Evolutionary conservation across 2,329 filamentous ascomycete species (phyloP).

Genomic region (Colletotrichum siamense): DNA sequence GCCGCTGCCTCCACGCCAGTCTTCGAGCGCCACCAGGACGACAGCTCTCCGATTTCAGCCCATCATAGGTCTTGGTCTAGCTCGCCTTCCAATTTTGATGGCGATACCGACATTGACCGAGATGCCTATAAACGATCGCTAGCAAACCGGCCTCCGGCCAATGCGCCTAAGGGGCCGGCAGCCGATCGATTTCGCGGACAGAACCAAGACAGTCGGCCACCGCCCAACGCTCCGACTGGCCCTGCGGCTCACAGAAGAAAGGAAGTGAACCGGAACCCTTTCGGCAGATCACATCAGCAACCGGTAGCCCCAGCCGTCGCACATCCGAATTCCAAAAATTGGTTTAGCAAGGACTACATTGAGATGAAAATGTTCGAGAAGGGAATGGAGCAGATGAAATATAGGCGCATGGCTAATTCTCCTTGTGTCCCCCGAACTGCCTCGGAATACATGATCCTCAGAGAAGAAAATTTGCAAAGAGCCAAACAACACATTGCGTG

Average conservation of each 20-base stretch:
- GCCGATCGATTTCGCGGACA: background rate
- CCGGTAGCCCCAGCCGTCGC: slow-evolving; percentile 34
- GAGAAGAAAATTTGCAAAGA: background rate
- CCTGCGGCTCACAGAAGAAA: background rate
- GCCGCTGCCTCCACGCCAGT: background rate
- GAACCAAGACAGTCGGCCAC: background rate
- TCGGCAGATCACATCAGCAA: background rate
- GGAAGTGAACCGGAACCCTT: background rate
- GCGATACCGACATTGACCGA: background rate
- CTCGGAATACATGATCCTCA: background rate
- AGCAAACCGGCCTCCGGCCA: background rate
- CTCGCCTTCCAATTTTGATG: background rate
- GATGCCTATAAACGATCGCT: background rate
- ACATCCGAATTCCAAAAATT: slow-evolving; percentile 41
- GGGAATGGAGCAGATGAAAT: slow-evolving; percentile 37
- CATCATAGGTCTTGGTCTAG: background rate
- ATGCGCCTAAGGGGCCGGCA: background rate
- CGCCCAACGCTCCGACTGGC: slow-evolving; percentile 19
- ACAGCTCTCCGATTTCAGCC: background rate
- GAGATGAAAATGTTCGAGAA: slow-evolving; percentile 36
- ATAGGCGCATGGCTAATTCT: slow-evolving; percentile 40
- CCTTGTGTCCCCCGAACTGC: slow-evolving; percentile 37
- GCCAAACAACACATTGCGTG: background rate
- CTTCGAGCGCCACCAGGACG: background rate
- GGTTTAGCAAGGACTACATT: slow-evolving; percentile 41